Evolutionary conservation across 768 basidiomycete genomes (phyloP).

Genomic region (Hypholoma fasciculare): DNA sequence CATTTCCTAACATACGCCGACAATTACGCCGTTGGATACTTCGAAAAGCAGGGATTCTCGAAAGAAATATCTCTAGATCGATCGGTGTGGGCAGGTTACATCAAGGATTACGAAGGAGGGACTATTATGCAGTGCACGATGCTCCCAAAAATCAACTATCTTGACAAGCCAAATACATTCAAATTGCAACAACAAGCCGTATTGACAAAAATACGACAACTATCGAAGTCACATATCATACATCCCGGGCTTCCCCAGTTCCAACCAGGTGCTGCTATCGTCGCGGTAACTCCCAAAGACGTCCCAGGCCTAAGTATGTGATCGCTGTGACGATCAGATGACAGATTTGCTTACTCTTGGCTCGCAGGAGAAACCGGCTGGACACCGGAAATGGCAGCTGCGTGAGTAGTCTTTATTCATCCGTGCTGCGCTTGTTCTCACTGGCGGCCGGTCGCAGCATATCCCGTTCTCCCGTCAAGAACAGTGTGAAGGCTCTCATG

Average conservation of each 20-base stretch:
- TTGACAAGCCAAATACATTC: constrained; percentile 75
- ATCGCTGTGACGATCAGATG: background rate
- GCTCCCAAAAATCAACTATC: constrained; percentile 90
- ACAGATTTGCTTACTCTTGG: background rate
- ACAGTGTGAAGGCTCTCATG: constrained; percentile 73
- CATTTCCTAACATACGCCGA: constrained; percentile 98
- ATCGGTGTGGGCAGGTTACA: constrained; percentile 95
- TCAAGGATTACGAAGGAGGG: constrained; percentile 99
- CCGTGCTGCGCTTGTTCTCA: constrained; percentile 2
- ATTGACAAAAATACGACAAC: constrained; percentile 81
- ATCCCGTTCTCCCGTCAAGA: constrained; percentile 28
- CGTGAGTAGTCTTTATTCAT: constrained; percentile 42
- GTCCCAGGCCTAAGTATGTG: constrained; percentile 85
- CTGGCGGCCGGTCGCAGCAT: constrained; percentile 22
- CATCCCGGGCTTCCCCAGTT: constrained; percentile 81
- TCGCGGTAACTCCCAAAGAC: constrained; percentile 67
- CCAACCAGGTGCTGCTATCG: constrained; percentile 52
- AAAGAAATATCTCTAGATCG: constrained; percentile 95
- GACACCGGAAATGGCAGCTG: constrained; percentile 78
- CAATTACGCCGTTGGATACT: constrained; percentile 98
- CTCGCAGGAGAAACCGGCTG: constrained; percentile 84
- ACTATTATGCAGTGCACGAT: constrained; percentile 99
- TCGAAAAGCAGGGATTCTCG: constrained; percentile 98
- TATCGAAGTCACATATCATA: constrained; percentile 84
- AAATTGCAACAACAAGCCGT: constrained; percentile 87